Base-by-base conservation (phyloP, 805 yeast genomes). In the Metschnikowia vanudenii region DNA sequence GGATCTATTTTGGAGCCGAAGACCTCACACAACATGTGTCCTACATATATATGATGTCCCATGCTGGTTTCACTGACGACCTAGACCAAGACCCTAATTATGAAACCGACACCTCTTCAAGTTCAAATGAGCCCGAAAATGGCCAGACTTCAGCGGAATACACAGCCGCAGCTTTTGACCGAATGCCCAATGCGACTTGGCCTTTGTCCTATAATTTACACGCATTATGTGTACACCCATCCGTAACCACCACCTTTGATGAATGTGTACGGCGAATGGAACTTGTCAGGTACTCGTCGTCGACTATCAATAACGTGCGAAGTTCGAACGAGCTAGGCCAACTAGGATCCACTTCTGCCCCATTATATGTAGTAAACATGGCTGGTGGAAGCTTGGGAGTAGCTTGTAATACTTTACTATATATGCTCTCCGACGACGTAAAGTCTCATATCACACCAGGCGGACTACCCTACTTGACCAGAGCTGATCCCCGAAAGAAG, bases 321-420 rank as follows among this genome's bases (percentile, higher is more conserved):
- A 36, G 26, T 9, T 12, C 29, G 4, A 36, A 36, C 20, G 8
- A 12, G 14, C 14, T 20, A 3, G 11, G 38, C 3, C 30, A 20
- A 3, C 19, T 36, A 4, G 38, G 38, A 36, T 18, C 18, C n/a
- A 13, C 16, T 6, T 5, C 13, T n/a, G 38, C 29, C 4, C 38
- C 38, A n/a, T 20, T 36, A 14, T 36, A 36, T 14, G 38, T 36
- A 6, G 29, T 36, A 13, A 36, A 36, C 29, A 36, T 36, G 29
- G 38, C 29, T 12, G 38, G 38, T 4, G 17, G 17, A 12, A 36
- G 38, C 17, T 2, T n/a, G 3, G 38, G 38, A 8, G 38, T 17
- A 11, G 38, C 38, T 3, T 36, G 38, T 29, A 36, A 36, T 14
- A 29, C 38, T 4, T 13, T 36, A 22, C 29, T 36, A 3, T 36